A percentile compares a stretch with the other conserved stretches of the same genome.
Conservation (phyloP, 768 basidiomycete genomes). For the Tulasnella sp. region DNA sequence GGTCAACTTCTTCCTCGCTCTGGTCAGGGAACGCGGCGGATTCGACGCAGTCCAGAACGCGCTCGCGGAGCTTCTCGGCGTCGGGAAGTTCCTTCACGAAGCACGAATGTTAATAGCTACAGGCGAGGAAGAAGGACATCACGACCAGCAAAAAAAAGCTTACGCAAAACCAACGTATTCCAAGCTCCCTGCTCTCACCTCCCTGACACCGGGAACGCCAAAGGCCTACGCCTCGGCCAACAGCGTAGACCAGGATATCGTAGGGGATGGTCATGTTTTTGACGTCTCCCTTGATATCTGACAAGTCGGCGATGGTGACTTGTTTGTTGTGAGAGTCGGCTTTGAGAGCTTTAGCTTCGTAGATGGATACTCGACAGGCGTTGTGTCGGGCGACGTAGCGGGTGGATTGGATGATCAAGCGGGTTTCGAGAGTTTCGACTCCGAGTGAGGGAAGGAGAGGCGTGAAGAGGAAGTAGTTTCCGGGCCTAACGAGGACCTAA, state of each 20-base stretch:
- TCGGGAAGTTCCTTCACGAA: no score
- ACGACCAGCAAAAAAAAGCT: no score
- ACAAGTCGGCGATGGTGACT: conserved; percentile 82
- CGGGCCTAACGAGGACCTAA: conserved; percentile 87
- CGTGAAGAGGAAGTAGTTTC: conserved; percentile 98
- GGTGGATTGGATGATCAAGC: conserved; percentile 75
- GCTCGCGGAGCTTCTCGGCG: no score
- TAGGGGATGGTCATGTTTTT: conserved; percentile 75
- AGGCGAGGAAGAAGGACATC: no score
- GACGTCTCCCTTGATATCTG: conserved; percentile 67
- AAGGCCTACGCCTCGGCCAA: conserved; percentile 95
- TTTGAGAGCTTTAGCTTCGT: conserved; percentile 87
- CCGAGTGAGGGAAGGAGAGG: conserved; percentile 94
- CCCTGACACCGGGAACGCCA: conserved; percentile 90
- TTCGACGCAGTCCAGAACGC: no score
- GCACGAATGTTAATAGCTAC: no score
- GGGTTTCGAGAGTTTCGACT: conserved; percentile 80
- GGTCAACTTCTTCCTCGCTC: no score
- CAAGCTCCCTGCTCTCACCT: no score
- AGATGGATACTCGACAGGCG: conserved; percentile 72
- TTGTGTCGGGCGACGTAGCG: conserved; percentile 93
- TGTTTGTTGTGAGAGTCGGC: conserved; percentile 88
- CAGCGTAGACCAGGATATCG: conserved; percentile 94
- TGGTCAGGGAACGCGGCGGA: no score
- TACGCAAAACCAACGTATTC: no score